These are phyloP conservation scores for Puccinia sorghi DNA, from an alignment of 1,284 basidiomycete genomes.

Conservation along the genomic window DNA sequence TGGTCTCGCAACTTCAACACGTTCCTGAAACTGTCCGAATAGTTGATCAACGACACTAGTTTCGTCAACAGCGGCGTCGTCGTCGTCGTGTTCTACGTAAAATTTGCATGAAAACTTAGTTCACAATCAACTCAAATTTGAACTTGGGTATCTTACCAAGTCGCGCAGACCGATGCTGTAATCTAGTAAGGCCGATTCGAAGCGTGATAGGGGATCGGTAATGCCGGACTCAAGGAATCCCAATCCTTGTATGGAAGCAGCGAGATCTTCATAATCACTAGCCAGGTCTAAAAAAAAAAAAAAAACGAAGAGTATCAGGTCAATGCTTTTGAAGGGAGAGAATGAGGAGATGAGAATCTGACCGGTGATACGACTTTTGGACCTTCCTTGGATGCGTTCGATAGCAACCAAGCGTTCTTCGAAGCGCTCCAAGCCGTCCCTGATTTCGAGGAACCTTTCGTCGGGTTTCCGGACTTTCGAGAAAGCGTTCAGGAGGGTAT, in stretches of 20 bases:
- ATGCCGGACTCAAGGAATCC: conserved; percentile 98
- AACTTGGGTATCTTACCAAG: conserved; percentile 51
- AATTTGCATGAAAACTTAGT: neutral
- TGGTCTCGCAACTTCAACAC: conserved; percentile 94
- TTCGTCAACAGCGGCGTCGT: conserved; percentile 74
- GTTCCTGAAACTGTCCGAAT: conserved; percentile 82
- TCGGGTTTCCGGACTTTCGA: conserved; percentile 93
- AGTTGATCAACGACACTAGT: conserved; percentile 81
- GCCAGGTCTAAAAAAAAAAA: conserved; percentile 74
- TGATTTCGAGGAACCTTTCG: conserved; percentile 87
- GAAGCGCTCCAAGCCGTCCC: conserved; percentile 86
- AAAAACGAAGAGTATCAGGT: neutral
- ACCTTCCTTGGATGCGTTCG: conserved; percentile 67
- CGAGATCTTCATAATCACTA: conserved; percentile 93
- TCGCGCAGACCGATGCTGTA: conserved; percentile 83
- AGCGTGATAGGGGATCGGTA: conserved; percentile 91
- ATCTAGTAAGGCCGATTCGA: conserved; percentile 89
- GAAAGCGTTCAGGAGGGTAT: conserved; percentile 93
- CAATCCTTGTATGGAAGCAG: conserved; percentile 89
- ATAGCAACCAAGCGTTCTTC: conserved; percentile 82
- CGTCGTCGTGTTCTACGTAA: conserved; percentile 48
- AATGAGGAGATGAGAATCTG: neutral
- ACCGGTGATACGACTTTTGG: conserved; percentile 51
- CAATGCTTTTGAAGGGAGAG: neutral
- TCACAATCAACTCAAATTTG: conserved; percentile 51